Base-by-base conservation (phyloP, 805 yeast genomes). In the Yamadazyma scolyti region DNA sequence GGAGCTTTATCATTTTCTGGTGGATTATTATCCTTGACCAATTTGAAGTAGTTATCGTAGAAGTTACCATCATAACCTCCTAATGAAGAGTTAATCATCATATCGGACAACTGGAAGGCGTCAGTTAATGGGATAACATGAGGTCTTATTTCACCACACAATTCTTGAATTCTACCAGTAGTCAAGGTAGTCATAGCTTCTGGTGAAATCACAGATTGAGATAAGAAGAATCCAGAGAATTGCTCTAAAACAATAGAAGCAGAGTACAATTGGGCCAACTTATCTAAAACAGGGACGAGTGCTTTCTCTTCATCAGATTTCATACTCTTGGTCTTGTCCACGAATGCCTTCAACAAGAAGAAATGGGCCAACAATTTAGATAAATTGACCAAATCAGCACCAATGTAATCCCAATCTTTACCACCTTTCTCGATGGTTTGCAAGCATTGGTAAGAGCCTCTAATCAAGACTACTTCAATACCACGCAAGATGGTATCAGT, bases 1-100 rank as follows among this genome's bases (percentile, higher is more conserved):
- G 70, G 68, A 30, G 71, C 71, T 52, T 65, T 62, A 25, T 52
- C 42, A n/a, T 50, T 39, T 14, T 37, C 34, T 30, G 62, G 58
- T 23, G 62, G 61, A 44, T 65, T 62, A 37, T 48, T 47, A 12
- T 36, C 30, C 45, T 64, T 64, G 21, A 65, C 66, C 14, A 46
- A 45, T 15, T 46, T 44, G 49, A 62, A 61, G 54, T 63, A 65
- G 50, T 65, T 65, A 45, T 64, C 65, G 44, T 65, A 65, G 34
- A 65, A 50, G 49, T 65, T 56, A 41, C 72, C 72, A 37, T 65
- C 59, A 48, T 58, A 65, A 32, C 54, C 55, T 24, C 68, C 72
- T 28, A 66, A 52, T n/a, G 61, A 55, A 5, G 72, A 58, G 50
- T 64, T 62, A 36, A 65, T 54, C 50, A 66, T 44, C 62, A 56